Evolutionary conservation across 768 basidiomycete species (phyloP), one percentile per base, ranked within the genome.

Genomic region (Cystobasidium onofrii): DNA sequence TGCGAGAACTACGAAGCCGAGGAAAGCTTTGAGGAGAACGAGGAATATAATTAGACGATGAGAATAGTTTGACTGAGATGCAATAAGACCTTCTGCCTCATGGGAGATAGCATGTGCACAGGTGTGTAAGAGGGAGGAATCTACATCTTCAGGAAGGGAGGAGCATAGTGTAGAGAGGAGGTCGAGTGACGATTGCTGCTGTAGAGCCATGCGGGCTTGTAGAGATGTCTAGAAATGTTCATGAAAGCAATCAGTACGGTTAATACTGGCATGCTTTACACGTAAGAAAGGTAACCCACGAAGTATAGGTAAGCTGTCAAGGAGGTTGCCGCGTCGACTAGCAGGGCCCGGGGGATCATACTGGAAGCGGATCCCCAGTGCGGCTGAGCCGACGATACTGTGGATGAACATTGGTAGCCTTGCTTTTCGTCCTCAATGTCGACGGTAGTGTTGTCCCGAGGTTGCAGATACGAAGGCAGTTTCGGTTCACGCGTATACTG

Each of bases 181-280:
- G 44, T 64, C 50, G 20, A 74, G 27, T 9, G 36, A 55, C 18
- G 50, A 34, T 46, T 65, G 29, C 46, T 65, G 64, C 25, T 67
- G 50, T 27, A 65, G 20, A 44, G 65, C 66, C 55, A 74, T 67
- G 43, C 73, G 73, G n/a, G 73, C 50, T 69, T 74, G 64, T 3
- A 74, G 46, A 27, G 73, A 50, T 50, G 73, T 66, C 73, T 74
- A 27, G 2, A 52, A 3, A 29, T 73, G 2, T 7, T 3, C n/a
- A 46, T 23, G 29, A 27, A 39, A 9, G 2, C 6, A 10, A 10
- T 34, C 27, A n/a, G 50, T 39, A 39, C 44, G 6, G 66, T 17
- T 2, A 52, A 46, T 23, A 15, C 29, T 15, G n/a, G 23, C 57
- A 2, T 50, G 57, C 15, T 6, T 27, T 61, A 9, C 7, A 43